Conservation (phyloP, 768 basidiomycete species). For the Termitomyces sp. region DNA sequence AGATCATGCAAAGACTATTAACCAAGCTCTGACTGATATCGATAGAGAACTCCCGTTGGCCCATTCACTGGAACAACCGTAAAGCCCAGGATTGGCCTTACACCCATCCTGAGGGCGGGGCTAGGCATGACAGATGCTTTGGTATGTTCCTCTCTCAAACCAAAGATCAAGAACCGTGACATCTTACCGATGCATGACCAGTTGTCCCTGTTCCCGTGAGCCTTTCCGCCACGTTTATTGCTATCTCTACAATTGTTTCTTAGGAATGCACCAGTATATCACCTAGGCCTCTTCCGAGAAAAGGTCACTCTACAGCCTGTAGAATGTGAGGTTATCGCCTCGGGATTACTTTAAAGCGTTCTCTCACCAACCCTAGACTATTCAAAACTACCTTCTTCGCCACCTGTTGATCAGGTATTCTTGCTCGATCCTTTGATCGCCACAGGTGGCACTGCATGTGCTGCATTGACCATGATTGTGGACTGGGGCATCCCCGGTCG, state of each 20-base stretch:
- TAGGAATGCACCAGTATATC: constrained; percentile 82
- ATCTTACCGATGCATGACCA: constrained; percentile 16
- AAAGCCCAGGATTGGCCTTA: constrained; percentile 77
- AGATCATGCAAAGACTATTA: not conserved
- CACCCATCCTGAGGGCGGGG: constrained; percentile 91
- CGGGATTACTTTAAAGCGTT: not conserved
- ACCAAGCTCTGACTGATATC: constrained; percentile 1
- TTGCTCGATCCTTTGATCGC: constrained; percentile 92
- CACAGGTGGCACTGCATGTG: constrained; percentile 88
- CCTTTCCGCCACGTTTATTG: not conserved
- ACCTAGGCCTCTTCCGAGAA: constrained; percentile 87
- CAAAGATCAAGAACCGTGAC: not conserved
- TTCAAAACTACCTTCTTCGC: constrained; percentile 77
- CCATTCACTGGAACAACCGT: constrained; percentile 74
- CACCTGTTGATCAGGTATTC: constrained; percentile 80
- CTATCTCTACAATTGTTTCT: not conserved
- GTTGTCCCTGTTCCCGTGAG: constrained; percentile 81
- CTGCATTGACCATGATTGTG: constrained; percentile 80
- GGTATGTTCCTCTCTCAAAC: constrained; percentile 24
- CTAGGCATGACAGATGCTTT: constrained; percentile 91
- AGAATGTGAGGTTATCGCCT: constrained; percentile 58
- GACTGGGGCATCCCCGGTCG: constrained; percentile 80
- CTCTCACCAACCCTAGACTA: constrained; percentile 52
- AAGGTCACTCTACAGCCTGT: constrained; percentile 86
- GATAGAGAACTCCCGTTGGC: constrained; percentile 76